Conservation (phyloP, 2,329 filamentous ascomycete species). For the Botrytis porri region DNA sequence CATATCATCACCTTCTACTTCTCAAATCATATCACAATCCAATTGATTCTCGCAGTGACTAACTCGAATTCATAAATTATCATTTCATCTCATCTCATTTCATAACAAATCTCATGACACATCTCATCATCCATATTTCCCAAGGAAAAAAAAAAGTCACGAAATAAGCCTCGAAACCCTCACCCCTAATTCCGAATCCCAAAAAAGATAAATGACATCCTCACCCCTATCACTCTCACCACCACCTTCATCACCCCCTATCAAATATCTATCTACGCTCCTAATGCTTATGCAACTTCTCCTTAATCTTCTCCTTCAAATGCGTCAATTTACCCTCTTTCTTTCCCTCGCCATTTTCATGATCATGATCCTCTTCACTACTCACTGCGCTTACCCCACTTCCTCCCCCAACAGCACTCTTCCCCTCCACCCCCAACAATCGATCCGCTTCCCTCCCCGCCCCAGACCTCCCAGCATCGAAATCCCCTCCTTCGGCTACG, state of each 20-base stretch:
- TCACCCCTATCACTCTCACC: too few species aligned
- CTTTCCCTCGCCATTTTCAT: slow-evolving; percentile 28
- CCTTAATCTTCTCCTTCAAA: slow-evolving; percentile 64
- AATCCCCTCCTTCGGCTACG: slow-evolving; percentile 63
- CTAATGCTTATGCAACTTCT: slow-evolving; percentile 55
- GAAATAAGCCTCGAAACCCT: neutral
- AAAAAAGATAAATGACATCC: neutral
- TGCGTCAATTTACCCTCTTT: slow-evolving; percentile 47
- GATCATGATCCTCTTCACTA: slow-evolving; percentile 19
- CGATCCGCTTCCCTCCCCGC: slow-evolving; percentile 66
- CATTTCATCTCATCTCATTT: neutral
- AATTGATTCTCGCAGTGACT: neutral
- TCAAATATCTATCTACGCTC: neutral
- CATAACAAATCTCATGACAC: neutral
- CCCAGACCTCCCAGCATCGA: slow-evolving; percentile 61
- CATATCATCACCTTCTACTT: neutral
- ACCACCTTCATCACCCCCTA: too few species aligned
- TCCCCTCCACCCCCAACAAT: slow-evolving; percentile 41
- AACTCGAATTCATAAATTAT: neutral
- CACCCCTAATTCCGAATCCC: neutral
- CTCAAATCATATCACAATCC: neutral
- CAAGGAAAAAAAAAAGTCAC: neutral
- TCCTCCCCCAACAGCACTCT: slow-evolving; percentile 55
- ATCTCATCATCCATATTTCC: neutral
- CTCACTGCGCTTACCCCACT: slow-evolving; percentile 49